These are phyloP conservation scores for Mycena rebaudengoi DNA, from an alignment of 768 basidiomycete genomes.

Conservation along the genomic window DNA sequence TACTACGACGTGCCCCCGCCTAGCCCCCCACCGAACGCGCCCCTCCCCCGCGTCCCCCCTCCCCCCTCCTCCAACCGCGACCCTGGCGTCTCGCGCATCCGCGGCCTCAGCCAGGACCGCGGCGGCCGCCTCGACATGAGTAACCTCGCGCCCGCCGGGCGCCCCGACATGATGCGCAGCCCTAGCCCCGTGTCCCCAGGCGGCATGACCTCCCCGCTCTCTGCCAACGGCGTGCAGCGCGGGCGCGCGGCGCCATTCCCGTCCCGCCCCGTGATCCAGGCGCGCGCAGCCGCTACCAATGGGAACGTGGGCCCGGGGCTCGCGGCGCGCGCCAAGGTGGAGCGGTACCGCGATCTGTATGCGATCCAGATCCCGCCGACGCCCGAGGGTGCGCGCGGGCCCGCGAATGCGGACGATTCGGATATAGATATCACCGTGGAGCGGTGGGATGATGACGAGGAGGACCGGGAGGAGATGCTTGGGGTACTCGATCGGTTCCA, in stretches of 20 bases:
- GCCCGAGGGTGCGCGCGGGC: slow-evolving; percentile 14
- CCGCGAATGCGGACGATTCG: too few relatives aligned
- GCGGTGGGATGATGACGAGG: neutral
- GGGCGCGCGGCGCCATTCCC: slow-evolving; percentile 64
- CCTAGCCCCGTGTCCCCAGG: neutral
- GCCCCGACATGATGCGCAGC: neutral
- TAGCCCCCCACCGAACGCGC: slow-evolving; percentile 56
- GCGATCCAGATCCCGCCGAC: slow-evolving; percentile 29
- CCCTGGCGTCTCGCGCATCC: slow-evolving; percentile 17
- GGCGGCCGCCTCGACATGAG: neutral
- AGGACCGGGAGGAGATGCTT: slow-evolving; percentile 40
- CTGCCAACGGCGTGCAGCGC: slow-evolving; percentile 41
- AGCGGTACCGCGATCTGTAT: slow-evolving; percentile 43
- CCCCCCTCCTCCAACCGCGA: slow-evolving; percentile 25
- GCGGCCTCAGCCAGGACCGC: slow-evolving; percentile 23
- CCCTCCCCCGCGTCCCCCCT: slow-evolving; percentile 49
- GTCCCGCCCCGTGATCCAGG: slow-evolving; percentile 45
- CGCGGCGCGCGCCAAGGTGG: slow-evolving; percentile 37
- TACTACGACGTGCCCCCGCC: slow-evolving; percentile 61
- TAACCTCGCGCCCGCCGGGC: neutral
- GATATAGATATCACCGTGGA: too few relatives aligned
- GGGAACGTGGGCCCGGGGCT: slow-evolving; percentile 32
- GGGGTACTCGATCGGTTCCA: slow-evolving; percentile 51
- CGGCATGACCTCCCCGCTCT: slow-evolving; percentile 6
- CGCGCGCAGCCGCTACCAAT: slow-evolving; percentile 27